Conservation (phyloP, 306 rosid species). For the Inga laurina region DNA sequence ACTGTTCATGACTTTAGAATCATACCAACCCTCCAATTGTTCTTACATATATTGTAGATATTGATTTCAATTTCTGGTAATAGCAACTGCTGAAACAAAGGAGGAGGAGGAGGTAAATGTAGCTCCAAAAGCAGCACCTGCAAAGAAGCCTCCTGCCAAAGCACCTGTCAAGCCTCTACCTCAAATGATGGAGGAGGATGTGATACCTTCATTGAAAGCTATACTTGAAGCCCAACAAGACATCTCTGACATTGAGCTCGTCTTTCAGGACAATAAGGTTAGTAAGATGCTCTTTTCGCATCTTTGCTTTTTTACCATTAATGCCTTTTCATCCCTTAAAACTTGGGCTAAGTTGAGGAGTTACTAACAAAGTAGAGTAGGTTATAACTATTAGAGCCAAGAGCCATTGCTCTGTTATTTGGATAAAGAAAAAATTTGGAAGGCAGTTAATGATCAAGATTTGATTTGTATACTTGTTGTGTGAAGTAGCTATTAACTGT, state of each 20-base stretch:
- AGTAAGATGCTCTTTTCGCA: constrained; percentile 22
- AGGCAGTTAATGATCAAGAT: neutral
- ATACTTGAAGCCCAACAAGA: constrained; percentile 73
- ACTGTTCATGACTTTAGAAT: neutral
- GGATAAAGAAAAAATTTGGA: neutral
- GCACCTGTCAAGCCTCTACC: constrained; percentile 72
- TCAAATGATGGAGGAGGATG: constrained; percentile 90
- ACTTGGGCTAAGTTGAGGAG: neutral
- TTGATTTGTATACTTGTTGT: neutral
- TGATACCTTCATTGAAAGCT: constrained; percentile 78
- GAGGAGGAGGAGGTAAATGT: constrained; percentile 64
- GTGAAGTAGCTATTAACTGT: too few relatives aligned
- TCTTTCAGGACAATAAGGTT: constrained; percentile 63
- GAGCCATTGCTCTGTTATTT: neutral
- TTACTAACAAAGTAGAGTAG: neutral
- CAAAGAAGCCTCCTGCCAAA: constrained; percentile 79
- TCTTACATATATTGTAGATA: neutral
- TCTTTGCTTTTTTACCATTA: neutral
- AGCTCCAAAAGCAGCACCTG: constrained; percentile 55
- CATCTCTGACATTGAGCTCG: constrained; percentile 64
- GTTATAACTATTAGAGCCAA: neutral
- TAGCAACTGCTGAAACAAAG: constrained; percentile 58
- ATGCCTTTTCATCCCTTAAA: neutral
- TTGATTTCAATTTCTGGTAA: constrained; percentile 8
- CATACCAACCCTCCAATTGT: neutral